These are phyloP conservation scores for Metschnikowia similis DNA, from an alignment of 805 yeast genomes.

Conservation along the genomic window DNA sequence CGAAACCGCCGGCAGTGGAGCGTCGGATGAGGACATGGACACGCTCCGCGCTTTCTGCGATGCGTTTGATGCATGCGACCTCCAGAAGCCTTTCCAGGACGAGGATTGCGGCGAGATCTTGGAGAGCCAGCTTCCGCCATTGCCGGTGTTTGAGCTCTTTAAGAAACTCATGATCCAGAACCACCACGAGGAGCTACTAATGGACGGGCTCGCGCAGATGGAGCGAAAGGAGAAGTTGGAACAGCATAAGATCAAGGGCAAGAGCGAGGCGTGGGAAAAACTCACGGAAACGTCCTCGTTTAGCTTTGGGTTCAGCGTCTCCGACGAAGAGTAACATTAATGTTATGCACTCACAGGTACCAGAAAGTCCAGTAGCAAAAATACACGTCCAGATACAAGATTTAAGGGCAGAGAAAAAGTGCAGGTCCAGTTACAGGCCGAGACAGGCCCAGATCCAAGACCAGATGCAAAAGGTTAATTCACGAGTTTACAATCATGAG, in stretches of 20 bases:
- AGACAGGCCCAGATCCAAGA: too few relatives aligned
- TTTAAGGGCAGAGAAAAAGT: too few relatives aligned
- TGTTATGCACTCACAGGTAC: background rate
- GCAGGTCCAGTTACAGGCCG: too few relatives aligned
- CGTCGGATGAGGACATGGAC: slow-evolving; percentile 11
- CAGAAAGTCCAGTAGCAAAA: too few relatives aligned
- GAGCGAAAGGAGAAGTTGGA: slow-evolving; percentile 29
- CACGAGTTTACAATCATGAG: too few relatives aligned
- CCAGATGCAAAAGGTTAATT: too few relatives aligned
- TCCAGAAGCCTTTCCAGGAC: slow-evolving; percentile 26
- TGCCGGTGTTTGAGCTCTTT: slow-evolving; percentile 65
- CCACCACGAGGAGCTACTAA: slow-evolving; percentile 34
- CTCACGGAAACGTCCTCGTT: slow-evolving; percentile 26
- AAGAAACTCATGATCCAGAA: slow-evolving; percentile 42
- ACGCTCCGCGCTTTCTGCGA: slow-evolving; percentile 25
- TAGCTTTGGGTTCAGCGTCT: slow-evolving; percentile 29
- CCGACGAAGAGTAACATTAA: slow-evolving; percentile 6
- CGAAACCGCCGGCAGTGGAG: background rate
- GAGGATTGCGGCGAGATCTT: slow-evolving; percentile 64
- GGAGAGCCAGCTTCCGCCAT: slow-evolving; percentile 27
- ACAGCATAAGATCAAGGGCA: slow-evolving; percentile 26
- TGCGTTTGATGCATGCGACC: slow-evolving; percentile 21
- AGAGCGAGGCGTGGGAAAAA: slow-evolving; percentile 53
- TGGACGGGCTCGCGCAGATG: slow-evolving; percentile 29
- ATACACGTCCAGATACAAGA: too few relatives aligned